These are phyloP conservation scores for Magnusiomyces tetraspermus DNA, from an alignment of 1,139 yeast genomes.

Conservation along the genomic window DNA sequence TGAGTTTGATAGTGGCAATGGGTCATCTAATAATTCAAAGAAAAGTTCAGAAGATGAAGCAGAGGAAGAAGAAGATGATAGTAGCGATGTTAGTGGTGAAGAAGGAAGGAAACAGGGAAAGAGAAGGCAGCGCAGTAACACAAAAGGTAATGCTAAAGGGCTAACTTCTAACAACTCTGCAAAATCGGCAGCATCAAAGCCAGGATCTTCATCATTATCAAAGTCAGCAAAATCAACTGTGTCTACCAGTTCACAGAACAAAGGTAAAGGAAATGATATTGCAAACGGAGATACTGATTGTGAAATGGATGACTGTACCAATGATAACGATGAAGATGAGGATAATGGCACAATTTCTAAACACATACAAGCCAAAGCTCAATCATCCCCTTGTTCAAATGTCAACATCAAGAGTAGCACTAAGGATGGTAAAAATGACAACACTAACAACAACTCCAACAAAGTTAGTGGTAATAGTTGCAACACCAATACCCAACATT, in stretches of 20 bases:
- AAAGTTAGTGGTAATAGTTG: no score
- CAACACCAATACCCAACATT: neutral
- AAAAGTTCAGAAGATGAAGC: neutral
- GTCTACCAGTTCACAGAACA: neutral
- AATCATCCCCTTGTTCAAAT: neutral
- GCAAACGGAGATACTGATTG: no score
- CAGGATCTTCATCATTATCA: no score
- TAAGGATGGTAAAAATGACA: neutral
- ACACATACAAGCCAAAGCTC: neutral
- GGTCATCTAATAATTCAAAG: neutral
- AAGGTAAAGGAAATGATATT: neutral
- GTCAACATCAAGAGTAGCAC: neutral
- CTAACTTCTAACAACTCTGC: no score
- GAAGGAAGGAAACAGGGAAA: neutral
- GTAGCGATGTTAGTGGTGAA: neutral
- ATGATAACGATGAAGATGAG: neutral
- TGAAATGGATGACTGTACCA: no score
- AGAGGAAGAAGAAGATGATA: neutral
- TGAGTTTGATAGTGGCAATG: slow-evolving; percentile 3
- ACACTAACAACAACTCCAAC: no score
- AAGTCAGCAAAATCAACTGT: neutral
- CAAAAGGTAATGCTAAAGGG: no score
- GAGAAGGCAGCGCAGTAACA: neutral
- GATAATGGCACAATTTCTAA: neutral
- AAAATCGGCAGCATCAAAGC: no score